Percentiles rank a stretch among this genome's conserved stretches.
These are phyloP conservation scores for Candida methanosorbosa DNA, from an alignment of 805 yeast species.

Conservation along the genomic window DNA sequence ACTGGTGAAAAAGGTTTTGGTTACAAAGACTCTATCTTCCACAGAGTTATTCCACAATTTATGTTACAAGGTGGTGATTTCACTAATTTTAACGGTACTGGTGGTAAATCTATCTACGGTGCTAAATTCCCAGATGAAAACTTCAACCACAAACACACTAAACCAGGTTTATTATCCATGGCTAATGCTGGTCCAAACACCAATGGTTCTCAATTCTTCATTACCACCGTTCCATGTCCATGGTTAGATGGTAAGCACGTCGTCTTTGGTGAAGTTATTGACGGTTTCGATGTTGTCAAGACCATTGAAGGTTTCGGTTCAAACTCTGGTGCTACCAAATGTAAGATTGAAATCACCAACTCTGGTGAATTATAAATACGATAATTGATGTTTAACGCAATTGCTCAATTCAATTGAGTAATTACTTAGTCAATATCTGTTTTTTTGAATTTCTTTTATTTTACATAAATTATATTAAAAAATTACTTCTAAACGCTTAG, in stretches of 20 bases:
- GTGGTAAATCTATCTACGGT: slow-evolving; percentile 86
- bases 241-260: slow-evolving; percentile 78
- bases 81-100: slow-evolving; percentile 81
- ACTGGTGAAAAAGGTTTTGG: slow-evolving; percentile 95
- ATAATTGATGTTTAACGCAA: too few relatives aligned
- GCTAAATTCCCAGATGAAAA: slow-evolving; percentile 52
- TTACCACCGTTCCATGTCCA: slow-evolving; percentile 70
- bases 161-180: slow-evolving; percentile 81
- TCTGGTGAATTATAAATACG: slow-evolving; percentile 50
- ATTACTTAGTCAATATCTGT: neutral
- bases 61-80: slow-evolving; percentile 96
- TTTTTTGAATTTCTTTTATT: neutral
- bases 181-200: slow-evolving; percentile 93
- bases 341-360: slow-evolving; percentile 45
- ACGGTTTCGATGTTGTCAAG: slow-evolving; percentile 68
- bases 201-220: slow-evolving; percentile 86
- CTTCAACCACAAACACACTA: slow-evolving; percentile 65
- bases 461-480: neutral
- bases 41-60: slow-evolving; percentile 94
- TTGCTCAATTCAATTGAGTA: neutral
- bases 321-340: slow-evolving; percentile 39
- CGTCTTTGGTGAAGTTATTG: slow-evolving; percentile 68
- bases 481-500: slow-evolving; percentile 9
- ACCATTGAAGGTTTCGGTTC: slow-evolving; percentile 67
- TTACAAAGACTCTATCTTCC: slow-evolving; percentile 81